These are phyloP conservation scores for Mallotus nudiflorus DNA, from an alignment of 345 rosid species.

Conservation along the genomic window DNA sequence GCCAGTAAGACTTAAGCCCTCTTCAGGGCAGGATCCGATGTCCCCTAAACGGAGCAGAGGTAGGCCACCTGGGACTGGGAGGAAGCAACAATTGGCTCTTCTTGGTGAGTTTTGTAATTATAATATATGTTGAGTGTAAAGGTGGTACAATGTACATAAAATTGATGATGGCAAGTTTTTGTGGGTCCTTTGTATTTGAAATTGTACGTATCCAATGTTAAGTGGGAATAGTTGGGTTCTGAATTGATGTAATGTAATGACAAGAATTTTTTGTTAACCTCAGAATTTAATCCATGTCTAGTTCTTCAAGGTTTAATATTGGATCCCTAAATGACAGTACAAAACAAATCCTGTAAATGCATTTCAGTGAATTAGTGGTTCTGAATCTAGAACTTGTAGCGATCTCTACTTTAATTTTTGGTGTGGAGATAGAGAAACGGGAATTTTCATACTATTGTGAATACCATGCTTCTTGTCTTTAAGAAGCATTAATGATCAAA, in stretches of 20 bases:
- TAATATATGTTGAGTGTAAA: neutral
- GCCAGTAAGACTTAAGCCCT: conserved; percentile 55
- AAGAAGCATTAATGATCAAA: neutral
- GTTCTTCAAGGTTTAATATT: neutral
- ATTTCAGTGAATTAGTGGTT: neutral
- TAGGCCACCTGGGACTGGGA: conserved; percentile 95
- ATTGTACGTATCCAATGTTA: no score
- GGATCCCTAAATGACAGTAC: neutral
- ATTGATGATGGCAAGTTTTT: neutral
- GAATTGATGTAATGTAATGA: neutral
- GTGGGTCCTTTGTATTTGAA: no score
- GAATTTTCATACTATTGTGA: neutral
- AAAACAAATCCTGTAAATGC: neutral
- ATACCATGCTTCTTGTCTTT: neutral
- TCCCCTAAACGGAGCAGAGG: conserved; percentile 66
- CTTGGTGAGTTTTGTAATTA: conserved; percentile 57
- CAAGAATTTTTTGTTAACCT: neutral
- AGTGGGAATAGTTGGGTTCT: neutral
- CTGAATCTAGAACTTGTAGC: no score
- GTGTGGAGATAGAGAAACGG: neutral
- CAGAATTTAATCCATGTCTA: neutral
- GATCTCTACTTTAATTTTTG: neutral
- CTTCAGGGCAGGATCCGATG: conserved; percentile 54
- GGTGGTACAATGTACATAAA: neutral
- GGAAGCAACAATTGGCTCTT: conserved; percentile 89